Conservation (phyloP, 1,139 yeast species). For the Yamadazyma kanchanaburiensis region DNA sequence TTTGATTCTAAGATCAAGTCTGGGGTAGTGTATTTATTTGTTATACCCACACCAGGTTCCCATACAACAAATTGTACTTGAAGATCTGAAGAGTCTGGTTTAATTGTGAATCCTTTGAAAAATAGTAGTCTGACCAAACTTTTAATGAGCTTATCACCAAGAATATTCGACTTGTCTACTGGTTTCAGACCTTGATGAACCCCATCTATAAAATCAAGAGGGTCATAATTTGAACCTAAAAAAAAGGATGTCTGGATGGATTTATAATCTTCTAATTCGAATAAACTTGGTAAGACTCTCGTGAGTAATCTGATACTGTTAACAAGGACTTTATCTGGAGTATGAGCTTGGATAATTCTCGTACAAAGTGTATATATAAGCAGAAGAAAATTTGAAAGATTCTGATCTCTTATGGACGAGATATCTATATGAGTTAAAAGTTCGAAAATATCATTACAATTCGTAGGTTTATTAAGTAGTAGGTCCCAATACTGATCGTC, state of each 20-base stretch:
- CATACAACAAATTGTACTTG: conserved; percentile 34
- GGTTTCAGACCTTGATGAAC: conserved; percentile 24
- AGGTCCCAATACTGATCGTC: conserved; percentile 54
- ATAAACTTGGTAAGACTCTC: conserved; percentile 63
- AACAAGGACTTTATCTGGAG: conserved; percentile 4
- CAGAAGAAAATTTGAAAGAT: conserved; percentile 52
- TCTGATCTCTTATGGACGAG: conserved; percentile 55
- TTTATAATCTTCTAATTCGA: conserved; percentile 42
- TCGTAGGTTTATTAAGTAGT: conserved; percentile 28
- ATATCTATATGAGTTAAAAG: conserved; percentile 57
- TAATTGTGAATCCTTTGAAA: conserved; percentile 57
- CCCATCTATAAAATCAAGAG: conserved; percentile 14
- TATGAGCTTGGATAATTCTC: conserved; percentile 23
- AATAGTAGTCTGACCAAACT: conserved; percentile 54
- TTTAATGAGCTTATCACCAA: conserved; percentile 26
- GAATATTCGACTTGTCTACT: conserved; percentile 34
- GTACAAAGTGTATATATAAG: conserved; percentile 43
- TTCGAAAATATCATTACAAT: conserved; percentile 51
- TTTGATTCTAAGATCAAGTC: conserved; percentile 57
- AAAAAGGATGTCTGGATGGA: conserved; percentile 40
- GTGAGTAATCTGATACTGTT: conserved; percentile 54
- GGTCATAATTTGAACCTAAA: conserved; percentile 16
- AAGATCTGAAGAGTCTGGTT: conserved; percentile 7
- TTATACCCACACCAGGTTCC: conserved; percentile 75
- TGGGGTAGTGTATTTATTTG: conserved; percentile 40